Conservation (phyloP, 2,329 filamentous ascomycete genomes). For the Arachnopeziza araneosa region DNA sequence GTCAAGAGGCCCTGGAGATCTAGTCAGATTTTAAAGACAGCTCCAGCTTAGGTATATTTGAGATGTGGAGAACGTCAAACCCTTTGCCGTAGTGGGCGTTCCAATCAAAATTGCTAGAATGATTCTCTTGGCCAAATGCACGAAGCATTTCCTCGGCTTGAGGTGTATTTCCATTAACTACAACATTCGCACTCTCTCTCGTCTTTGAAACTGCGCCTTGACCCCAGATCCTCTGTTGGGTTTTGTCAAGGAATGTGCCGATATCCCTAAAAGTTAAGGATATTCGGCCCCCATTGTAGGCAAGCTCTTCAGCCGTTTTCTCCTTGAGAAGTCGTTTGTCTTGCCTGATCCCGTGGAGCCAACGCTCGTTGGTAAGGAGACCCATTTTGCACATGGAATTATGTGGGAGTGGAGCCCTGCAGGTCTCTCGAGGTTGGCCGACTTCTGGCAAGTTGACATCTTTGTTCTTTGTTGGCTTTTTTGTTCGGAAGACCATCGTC, state of each 20-base stretch:
- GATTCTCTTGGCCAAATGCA: conserved; percentile 84
- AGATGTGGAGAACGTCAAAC: conserved; percentile 74
- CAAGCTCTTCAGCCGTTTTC: conserved; percentile 64
- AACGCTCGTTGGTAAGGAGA: conserved; percentile 72
- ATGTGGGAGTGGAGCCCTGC: conserved; percentile 73
- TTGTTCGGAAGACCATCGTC: conserved; percentile 84
- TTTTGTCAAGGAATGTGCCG: conserved; percentile 70
- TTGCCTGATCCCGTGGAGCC: conserved; percentile 86
- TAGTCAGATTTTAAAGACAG: not conserved
- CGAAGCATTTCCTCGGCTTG: conserved; percentile 65
- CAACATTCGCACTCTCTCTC: conserved; percentile 49
- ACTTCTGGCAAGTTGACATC: conserved; percentile 19
- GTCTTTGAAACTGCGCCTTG: conserved; percentile 76
- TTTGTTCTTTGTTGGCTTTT: conserved; percentile 49
- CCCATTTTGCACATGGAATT: conserved; percentile 86
- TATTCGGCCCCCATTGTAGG: conserved; percentile 72
- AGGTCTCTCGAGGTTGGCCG: conserved; percentile 19
- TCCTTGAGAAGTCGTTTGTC: conserved; percentile 70
- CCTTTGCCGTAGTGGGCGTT: conserved; percentile 67
- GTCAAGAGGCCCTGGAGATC: too few species aligned
- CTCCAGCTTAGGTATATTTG: conserved; percentile 31
- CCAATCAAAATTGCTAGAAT: conserved; percentile 68
- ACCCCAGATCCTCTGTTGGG: conserved; percentile 75
- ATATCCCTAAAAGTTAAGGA: conserved; percentile 89
- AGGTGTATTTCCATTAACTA: conserved; percentile 63